phyloP scores from a whole-genome alignment of 352 stramenopile species.

The Chrysophaeum taylorii region DNA sequence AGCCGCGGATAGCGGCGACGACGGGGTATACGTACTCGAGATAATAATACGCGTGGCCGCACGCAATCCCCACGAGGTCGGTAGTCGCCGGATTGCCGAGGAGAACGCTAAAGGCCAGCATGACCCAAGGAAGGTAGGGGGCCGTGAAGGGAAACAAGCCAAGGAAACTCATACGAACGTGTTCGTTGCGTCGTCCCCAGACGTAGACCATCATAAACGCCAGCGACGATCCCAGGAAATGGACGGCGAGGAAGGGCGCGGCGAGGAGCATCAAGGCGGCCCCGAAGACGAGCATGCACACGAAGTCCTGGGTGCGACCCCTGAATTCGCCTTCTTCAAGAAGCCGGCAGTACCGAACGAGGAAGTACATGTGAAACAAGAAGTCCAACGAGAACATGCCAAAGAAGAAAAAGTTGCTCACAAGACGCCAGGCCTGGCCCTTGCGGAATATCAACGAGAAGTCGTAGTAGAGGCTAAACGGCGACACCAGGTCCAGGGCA shows the following conservation, averaged over 20 bases:
- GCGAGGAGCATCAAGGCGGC: constrained; percentile 81
- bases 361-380: constrained; percentile 99
- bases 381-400: constrained; percentile 97
- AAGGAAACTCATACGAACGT: constrained; percentile 84
- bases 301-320: constrained; percentile 86
- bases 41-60: constrained; percentile 99
- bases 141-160: constrained; percentile 94
- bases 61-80: constrained; percentile 95
- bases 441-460: constrained; percentile 86
- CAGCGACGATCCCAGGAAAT: constrained; percentile 93
- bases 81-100: constrained; percentile 84
- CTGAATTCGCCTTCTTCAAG: constrained; percentile 97
- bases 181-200: constrained; percentile 87
- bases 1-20: constrained; percentile 85
- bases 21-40: constrained; percentile 96
- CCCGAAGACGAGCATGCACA: constrained; percentile 94
- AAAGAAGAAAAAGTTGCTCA: constrained; percentile 99
- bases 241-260: constrained; percentile 86
- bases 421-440: constrained; percentile 89
- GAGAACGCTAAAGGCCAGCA: constrained; percentile 88
- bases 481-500: constrained; percentile 90
- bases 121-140: constrained; percentile 94
- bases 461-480: constrained; percentile 76
- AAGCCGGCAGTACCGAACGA: constrained; percentile 82
- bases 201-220: constrained; percentile 99